Evolutionary conservation across 345 rosid species (phyloP).

Genomic region (Ailanthus altissimus): DNA sequence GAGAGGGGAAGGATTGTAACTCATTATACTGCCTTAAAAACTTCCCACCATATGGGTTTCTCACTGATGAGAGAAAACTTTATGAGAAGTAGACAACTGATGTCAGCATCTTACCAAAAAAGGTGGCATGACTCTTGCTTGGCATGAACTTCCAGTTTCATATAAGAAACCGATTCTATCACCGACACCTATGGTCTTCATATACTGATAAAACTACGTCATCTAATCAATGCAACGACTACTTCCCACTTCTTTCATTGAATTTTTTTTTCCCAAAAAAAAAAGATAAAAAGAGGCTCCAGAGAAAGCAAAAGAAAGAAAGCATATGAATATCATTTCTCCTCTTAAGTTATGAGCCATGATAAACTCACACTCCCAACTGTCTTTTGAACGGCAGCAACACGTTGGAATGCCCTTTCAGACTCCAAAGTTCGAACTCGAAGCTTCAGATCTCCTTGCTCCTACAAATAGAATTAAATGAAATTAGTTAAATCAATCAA

Average conservation of each 20-base stretch:
- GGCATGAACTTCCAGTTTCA: neutral
- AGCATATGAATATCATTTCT: neutral
- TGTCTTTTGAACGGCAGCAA: conserved; percentile 90
- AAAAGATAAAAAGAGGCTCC: neutral
- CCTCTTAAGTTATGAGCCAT: neutral
- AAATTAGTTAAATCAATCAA: neutral
- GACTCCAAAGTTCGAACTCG: conserved; percentile 90
- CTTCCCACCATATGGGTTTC: neutral
- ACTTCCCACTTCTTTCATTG: neutral
- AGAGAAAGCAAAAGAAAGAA: neutral
- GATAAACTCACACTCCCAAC: conserved; percentile 77
- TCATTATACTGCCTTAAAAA: neutral
- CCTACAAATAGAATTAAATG: conserved; percentile 45
- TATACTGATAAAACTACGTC: neutral
- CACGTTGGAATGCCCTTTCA: conserved; percentile 96
- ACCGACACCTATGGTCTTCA: neutral
- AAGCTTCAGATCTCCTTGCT: conserved; percentile 98
- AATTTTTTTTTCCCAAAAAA: neutral
- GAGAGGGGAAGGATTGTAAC: no score
- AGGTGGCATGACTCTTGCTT: neutral
- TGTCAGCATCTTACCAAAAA: neutral
- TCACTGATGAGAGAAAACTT: neutral
- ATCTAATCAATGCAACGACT: neutral
- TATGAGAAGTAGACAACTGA: neutral
- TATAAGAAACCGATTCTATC: neutral